phyloP scores from a whole-genome alignment of 2,329 filamentous ascomycete genomes.

The Verticillium isaacii region DNA sequence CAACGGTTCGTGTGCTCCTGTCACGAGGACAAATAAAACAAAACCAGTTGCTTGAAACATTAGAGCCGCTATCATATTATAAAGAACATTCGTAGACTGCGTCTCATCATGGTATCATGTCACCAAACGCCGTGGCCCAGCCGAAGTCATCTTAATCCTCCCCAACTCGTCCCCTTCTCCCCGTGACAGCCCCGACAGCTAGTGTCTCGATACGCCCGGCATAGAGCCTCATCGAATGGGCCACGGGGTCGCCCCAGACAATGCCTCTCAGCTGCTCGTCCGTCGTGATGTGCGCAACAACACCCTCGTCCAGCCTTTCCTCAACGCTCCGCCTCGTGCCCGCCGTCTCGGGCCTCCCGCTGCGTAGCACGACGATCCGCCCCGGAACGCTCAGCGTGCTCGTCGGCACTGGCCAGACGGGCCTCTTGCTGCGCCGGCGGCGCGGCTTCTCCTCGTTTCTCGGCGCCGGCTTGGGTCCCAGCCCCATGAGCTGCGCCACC shows the following conservation, averaged over 20 bases:
- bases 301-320: conserved; percentile 50
- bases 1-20: too few relatives aligned
- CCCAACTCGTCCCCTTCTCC: conserved; percentile 16
- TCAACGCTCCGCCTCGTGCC: conserved; percentile 42
- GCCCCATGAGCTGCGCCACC: conserved; percentile 1
- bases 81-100: background rate
- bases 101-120: background rate
- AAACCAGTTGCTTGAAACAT: too few relatives aligned
- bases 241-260: conserved; percentile 77
- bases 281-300: conserved; percentile 63
- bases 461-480: conserved; percentile 13
- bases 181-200: conserved; percentile 63
- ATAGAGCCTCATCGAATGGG: conserved; percentile 78
- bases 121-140: background rate
- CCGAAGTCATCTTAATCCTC: background rate
- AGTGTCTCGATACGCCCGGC: conserved; percentile 65
- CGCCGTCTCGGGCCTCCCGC: conserved; percentile 31
- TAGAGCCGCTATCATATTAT: background rate
- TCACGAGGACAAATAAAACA: too few relatives aligned
- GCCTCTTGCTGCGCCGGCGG: conserved; percentile 20
- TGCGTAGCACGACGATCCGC: conserved; percentile 60
- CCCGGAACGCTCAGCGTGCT: conserved; percentile 67
- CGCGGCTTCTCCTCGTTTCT: conserved; percentile 6
- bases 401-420: conserved; percentile 60
- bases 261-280: conserved; percentile 66